Base-by-base conservation (phyloP, 305 asterid genomes). In the Stenogyne calaminthoides region DNA sequence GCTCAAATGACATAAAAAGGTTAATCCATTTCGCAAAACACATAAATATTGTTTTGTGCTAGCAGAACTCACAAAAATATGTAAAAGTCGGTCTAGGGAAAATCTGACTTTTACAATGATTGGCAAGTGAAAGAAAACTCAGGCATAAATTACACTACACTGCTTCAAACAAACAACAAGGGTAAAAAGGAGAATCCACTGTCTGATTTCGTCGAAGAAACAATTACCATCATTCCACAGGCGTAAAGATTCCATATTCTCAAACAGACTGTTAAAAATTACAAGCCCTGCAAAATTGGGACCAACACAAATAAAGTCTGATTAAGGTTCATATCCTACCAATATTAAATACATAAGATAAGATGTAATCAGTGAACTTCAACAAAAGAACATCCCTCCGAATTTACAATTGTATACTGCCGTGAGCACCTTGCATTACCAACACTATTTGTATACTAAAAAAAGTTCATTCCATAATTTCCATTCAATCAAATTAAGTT, bases 1-100 rank as follows among this genome's bases (percentile, higher is more conserved):
- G 36, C 57, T 66, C 70, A 69, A 73, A 56, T 55, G 56, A 60
- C 20, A 71, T 57, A 22, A 66, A 11, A 55, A 65, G 47, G 62
- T 46, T 55, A 65, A n/a, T 44, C 42, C 52, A 60, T 75, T 27
- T 15, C 40, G 69, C 55, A 32, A 63, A 56, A 37, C 51, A 51
- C 61, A 54, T 74, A 10, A n/a, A 71, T 25, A 64, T 51, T 20
- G 36, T 57, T 16, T 56, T 42, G 73, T 46, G 19, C 20, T 10
- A 39, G 70, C 46, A 49, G 16, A 20, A 25, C 36, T 11, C 25
- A 32, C 19, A 56, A 63, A 18, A 29, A 36, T 59, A 32, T 20
- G 40, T 2, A 11, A 19, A 29, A 63, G 7, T 22, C 14, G 51
- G 10, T 57, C 27, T 54, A 7, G 14, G 32, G 42, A 37, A 16